phyloP scores from a whole-genome alignment of 2,329 filamentous ascomycete genomes.

The Chaetomiaceae sp. region DNA sequence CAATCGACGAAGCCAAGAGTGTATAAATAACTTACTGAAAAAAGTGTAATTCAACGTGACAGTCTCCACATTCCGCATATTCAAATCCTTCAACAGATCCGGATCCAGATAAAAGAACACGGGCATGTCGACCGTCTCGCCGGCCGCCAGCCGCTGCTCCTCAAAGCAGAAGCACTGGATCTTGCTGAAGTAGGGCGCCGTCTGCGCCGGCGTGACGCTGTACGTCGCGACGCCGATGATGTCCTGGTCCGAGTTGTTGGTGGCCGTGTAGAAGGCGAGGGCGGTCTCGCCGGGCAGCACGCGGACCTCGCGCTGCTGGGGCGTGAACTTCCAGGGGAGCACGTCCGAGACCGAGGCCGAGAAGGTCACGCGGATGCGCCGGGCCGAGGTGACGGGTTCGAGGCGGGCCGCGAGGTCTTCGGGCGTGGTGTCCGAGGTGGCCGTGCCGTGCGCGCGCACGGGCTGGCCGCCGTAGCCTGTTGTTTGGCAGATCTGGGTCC shows the following conservation, averaged over 20 bases:
- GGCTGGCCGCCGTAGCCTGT: constrained; percentile 93
- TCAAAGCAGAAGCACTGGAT: constrained; percentile 99
- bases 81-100: constrained; percentile 85
- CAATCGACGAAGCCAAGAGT: neutral
- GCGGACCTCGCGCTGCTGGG: constrained; percentile 93
- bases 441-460: constrained; percentile 70
- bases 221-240: constrained; percentile 98
- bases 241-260: constrained; percentile 82
- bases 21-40: constrained; percentile 67
- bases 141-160: constrained; percentile 87
- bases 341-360: constrained; percentile 92
- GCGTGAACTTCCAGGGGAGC: constrained; percentile 93
- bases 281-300: constrained; percentile 96
- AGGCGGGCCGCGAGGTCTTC: constrained; percentile 72
- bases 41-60: constrained; percentile 97
- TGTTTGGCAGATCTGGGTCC: constrained; percentile 73
- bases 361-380: constrained; percentile 91
- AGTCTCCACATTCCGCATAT: constrained; percentile 90
- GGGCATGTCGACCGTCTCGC: constrained; percentile 98
- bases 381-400: constrained; percentile 72
- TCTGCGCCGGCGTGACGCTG: constrained; percentile 91
- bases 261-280: constrained; percentile 94
- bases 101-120: constrained; percentile 99
- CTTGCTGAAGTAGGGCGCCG: constrained; percentile 97
- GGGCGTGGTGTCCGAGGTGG: constrained; percentile 33